Conservation (phyloP, 768 basidiomycete species). For the Auricularia cornea region DNA sequence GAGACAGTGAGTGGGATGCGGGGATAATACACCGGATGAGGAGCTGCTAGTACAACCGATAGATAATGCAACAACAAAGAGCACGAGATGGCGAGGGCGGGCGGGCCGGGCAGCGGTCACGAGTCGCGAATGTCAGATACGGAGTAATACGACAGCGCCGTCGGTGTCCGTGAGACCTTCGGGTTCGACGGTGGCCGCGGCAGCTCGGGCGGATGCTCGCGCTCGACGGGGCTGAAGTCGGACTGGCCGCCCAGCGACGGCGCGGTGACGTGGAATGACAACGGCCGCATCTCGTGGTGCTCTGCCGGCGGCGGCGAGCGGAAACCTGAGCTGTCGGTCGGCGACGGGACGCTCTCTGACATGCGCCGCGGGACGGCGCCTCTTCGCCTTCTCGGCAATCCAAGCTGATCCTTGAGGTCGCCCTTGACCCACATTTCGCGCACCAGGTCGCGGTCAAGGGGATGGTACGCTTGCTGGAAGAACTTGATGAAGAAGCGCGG, state of each 20-base stretch:
- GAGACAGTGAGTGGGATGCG: neutral
- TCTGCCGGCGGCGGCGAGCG: neutral
- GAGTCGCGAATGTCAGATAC: neutral
- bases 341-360: neutral
- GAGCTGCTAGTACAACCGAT: neutral
- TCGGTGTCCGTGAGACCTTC: neutral
- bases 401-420: conserved; percentile 73
- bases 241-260: neutral
- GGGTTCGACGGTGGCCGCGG: neutral
- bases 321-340: neutral
- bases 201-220: neutral
- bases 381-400: conserved; percentile 47
- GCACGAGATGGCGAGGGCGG: too few species aligned
- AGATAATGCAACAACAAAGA: neutral
- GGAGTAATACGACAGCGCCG: neutral
- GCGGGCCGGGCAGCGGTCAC: neutral
- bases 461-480: conserved; percentile 58
- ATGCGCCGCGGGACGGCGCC: conserved; percentile 28
- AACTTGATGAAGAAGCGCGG: conserved; percentile 79
- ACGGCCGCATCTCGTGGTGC: neutral
- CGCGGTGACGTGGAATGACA: neutral
- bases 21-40: neutral
- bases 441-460: conserved; percentile 85
- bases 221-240: neutral
- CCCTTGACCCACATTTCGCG: conserved; percentile 87